A percentile compares a stretch with the other conserved stretches of the same genome.
Conservation (phyloP, 768 basidiomycete species). For the Auricularia cornea region DNA sequence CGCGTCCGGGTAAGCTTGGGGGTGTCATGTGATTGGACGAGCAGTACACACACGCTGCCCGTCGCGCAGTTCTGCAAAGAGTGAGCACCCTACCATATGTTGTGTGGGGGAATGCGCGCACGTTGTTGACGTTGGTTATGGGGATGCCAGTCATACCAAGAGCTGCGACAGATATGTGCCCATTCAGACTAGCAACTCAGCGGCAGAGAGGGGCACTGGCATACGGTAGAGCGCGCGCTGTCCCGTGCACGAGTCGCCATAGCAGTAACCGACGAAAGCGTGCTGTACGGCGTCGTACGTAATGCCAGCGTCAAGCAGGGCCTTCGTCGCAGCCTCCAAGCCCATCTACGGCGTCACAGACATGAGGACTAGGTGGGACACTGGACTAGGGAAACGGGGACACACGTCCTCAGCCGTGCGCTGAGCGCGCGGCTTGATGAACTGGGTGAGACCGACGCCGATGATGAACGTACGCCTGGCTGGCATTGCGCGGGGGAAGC, state of each 20-base stretch:
- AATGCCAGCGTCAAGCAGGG: constrained; percentile 80
- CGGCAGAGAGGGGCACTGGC: too few species aligned
- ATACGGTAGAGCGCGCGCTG: constrained; percentile 37
- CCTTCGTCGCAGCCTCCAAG: constrained; percentile 79
- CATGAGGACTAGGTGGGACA: background rate
- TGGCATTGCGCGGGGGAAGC: background rate
- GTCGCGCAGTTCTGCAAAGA: constrained; percentile 59
- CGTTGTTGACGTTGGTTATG: constrained; percentile 78
- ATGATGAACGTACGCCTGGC: constrained; percentile 45
- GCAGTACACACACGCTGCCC: constrained; percentile 36
- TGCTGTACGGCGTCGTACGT: constrained; percentile 69
- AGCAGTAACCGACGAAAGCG: constrained; percentile 72
- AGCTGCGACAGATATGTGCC: too few species aligned
- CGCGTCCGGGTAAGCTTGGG: background rate
- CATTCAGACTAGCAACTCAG: too few species aligned
- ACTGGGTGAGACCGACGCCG: constrained; percentile 68
- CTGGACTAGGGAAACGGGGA: background rate
- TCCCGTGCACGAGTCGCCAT: constrained; percentile 71
- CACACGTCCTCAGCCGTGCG: constrained; percentile 60
- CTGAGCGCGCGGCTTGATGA: constrained; percentile 51
- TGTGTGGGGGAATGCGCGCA: constrained; percentile 3
- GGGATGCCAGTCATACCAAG: constrained; percentile 82
- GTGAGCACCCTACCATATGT: background rate
- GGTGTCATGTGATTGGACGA: background rate
- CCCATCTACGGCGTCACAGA: constrained; percentile 50